Evolutionary conservation across 805 yeast species (phyloP).

Genomic region (Starmerella bombicola): DNA sequence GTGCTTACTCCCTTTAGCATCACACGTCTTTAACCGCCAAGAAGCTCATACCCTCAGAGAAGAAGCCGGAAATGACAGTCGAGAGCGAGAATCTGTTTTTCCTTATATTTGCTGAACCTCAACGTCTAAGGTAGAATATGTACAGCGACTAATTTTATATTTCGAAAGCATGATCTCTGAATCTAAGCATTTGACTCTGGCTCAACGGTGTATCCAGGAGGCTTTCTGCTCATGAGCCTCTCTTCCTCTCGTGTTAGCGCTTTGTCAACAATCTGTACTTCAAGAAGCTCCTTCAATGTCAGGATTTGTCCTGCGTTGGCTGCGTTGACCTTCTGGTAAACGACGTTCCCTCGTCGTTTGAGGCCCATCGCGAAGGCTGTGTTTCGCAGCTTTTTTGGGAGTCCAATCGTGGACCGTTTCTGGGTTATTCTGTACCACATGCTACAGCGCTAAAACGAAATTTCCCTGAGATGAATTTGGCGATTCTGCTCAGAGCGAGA

Average conservation of each 20-base stretch:
- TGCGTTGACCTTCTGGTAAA: conserved; percentile 61
- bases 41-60: no score
- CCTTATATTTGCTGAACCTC: no score
- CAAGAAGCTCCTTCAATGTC: conserved; percentile 72
- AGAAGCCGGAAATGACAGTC: no score
- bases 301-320: conserved; percentile 76
- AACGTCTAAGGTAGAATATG: no score
- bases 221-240: conserved; percentile 24
- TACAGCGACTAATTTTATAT: neutral
- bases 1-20: conserved; percentile 7
- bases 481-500: no score
- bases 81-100: no score
- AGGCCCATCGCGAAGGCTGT: conserved; percentile 66
- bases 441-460: no score
- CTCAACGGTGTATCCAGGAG: conserved; percentile 27
- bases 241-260: conserved; percentile 39
- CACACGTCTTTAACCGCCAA: conserved; percentile 4
- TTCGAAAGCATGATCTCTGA: neutral
- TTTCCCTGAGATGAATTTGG: no score
- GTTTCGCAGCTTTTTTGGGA: conserved; percentile 54
- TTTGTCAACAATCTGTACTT: conserved; percentile 57
- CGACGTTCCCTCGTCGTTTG: conserved; percentile 55
- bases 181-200: neutral
- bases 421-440: conserved; percentile 47
- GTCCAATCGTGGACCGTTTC: conserved; percentile 70